phyloP scores from a whole-genome alignment of 225 moss, liverwort and hornwort species.

The Lunularia cruciata region DNA sequence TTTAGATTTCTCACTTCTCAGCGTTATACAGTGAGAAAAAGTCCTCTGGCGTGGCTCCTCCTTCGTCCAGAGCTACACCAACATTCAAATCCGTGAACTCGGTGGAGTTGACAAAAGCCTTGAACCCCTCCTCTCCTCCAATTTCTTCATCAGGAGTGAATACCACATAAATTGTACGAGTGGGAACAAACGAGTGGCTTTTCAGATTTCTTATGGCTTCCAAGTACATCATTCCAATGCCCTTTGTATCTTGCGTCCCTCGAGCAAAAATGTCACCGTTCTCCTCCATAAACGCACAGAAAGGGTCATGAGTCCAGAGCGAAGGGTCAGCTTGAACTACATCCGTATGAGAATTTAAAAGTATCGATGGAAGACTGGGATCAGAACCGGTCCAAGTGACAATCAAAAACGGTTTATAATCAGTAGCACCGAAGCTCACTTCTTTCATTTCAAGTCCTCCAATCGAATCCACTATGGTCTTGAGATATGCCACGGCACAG shows the following conservation, averaged over 20 bases:
- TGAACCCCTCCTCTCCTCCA: constrained; percentile 4
- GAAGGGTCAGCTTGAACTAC: constrained; percentile 8
- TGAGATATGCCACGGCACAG: background rate
- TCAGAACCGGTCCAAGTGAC: constrained; percentile 18
- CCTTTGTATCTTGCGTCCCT: constrained; percentile 20
- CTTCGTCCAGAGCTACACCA: constrained; percentile 63
- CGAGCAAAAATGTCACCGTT: constrained; percentile 20
- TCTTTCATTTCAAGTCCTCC: background rate
- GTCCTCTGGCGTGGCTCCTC: constrained; percentile 43
- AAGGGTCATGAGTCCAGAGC: constrained; percentile 7
- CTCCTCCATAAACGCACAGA: constrained; percentile 16
- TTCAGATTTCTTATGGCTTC: constrained; percentile 20
- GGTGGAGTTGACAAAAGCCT: constrained; percentile 41
- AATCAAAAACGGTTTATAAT: constrained; percentile 10
- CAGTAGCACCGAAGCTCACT: background rate
- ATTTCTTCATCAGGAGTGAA: constrained; percentile 21
- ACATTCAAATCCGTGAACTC: constrained; percentile 60
- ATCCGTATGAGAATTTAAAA: constrained; percentile 23
- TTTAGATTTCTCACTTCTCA: constrained; percentile 38
- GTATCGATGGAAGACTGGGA: constrained; percentile 9
- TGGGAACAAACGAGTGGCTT: background rate
- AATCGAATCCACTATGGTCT: background rate
- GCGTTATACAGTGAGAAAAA: constrained; percentile 57
- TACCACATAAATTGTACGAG: background rate
- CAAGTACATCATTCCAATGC: constrained; percentile 15